Evolutionary conservation across 192 early-diverging fungal species (phyloP), one percentile per base, ranked within the genome.

Genomic region (Podila epigama): DNA sequence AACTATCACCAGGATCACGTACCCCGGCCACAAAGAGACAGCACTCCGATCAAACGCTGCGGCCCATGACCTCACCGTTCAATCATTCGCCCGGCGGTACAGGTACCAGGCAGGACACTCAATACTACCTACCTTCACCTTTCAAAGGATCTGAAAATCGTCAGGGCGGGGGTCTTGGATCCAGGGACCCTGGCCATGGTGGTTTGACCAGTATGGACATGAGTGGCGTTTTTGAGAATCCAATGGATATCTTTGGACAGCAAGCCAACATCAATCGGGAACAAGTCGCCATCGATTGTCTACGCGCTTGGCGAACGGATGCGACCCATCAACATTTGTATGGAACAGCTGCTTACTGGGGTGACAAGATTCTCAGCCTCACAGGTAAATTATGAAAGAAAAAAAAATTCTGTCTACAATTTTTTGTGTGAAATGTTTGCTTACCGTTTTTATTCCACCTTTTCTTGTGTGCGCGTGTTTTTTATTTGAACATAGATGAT

Each of bases 311-410:
- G 70, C 69, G 89, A 7, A 68, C 81, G 11, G 86, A 88, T 62
- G 88, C 89, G 9, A 63, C 85, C 29, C 70, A 82, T 41, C 75
- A 81, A 20, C 75, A 87, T 41, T 56, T 89, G 41, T 83, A 71
- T 51, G 71, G 63, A n/a, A 82, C 88, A 16, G 89, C 89, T 11
- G 86, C 79, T 10, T 92, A 82, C 63, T 90, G 88, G 86, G 90
- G 89, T 4, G 89, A 92, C 60, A 90, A 92, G 41, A 67, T 92
- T 27, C 53, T 89, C 51, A 79, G 70, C 20, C 71, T 89, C 22
- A 86, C 89, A 42, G 84, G 89, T 90, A 84, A 70, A 3, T 27
- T 31, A n/a, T 58, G 41, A 25, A 4, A 2, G 2, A 8, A 4
- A 22, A 20, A 16, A 16, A 44, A 2, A 7, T 28, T 42, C 6